Evolutionary conservation across 257 asterid genomes (phyloP), one percentile per base, ranked within the genome.

Genomic region (Lycium ferocissimum): DNA sequence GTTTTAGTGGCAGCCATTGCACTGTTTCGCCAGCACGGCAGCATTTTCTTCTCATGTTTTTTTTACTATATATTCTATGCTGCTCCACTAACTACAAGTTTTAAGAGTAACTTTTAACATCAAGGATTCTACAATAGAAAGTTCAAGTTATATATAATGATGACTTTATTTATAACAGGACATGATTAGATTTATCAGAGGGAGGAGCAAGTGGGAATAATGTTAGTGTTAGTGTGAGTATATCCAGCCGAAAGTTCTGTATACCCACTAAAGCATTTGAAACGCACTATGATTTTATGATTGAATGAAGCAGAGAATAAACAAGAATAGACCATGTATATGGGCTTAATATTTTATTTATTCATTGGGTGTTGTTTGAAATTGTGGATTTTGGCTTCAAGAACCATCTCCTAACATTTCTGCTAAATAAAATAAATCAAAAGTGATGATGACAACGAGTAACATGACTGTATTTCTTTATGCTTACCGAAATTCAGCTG

Each of bases 171-270:
- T 66, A 66, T 66, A 33, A 66, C n/a, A 26, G 5, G 43, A 65
- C 71, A 10, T 9, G 10, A 65, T 65, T 1, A 12, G 62, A 18
- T 61, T n/a, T 61, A 61, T 61, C 8, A n/a, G 67, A 51, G 33
- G 17, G 65, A 53, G 9, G 45, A 51, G 15, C 65, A 78, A 78
- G 82, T 78, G 82, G 82, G 82, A 78, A 78, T 9, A 53, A 26
- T 14, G 65, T 53, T 78, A 78, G 49, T 78, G 12, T 22, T 78
- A 33, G 26, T 14, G 33, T 78, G 49, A 26, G 65, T 26, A 78
- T 78, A 78, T 53, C 26, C 69, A n/a, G 82, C 82, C 82, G 45
- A 78, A 78, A 78, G 65, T 78, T 53, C 2, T 14, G 82, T 15
- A 78, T 26, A 78, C 49, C 82, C 82, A 78, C 82, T 78, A 14